Percentiles rank a stretch among this genome's conserved stretches.
These are phyloP conservation scores for Kazachstania sp. DNA, from an alignment of 1,139 yeast species.

Conservation along the genomic window DNA sequence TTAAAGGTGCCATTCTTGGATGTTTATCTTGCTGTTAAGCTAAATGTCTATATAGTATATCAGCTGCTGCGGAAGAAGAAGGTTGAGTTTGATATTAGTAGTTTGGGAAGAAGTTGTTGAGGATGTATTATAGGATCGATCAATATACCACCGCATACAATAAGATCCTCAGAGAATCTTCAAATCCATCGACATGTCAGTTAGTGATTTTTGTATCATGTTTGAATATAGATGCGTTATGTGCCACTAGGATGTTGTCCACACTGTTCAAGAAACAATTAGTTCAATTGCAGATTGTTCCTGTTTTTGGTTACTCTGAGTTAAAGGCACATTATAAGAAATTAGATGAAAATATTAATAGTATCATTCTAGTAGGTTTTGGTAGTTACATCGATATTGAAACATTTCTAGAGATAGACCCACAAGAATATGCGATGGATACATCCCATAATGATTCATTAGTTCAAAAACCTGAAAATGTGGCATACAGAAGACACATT, in stretches of 20 bases:
- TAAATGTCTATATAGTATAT: neutral
- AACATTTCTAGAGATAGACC: constrained; percentile 60
- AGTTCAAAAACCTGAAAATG: constrained; percentile 13
- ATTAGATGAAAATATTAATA: constrained; percentile 69
- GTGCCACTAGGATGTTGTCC: constrained; percentile 75
- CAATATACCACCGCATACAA: constrained; percentile 53
- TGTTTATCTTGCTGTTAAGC: neutral
- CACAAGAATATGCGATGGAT: constrained; percentile 36
- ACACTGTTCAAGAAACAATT: constrained; percentile 66
- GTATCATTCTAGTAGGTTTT: constrained; percentile 78
- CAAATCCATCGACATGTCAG: constrained; percentile 85
- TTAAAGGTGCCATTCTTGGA: neutral
- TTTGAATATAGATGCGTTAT: constrained; percentile 82
- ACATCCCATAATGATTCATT: constrained; percentile 12
- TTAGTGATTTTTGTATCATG: constrained; percentile 85
- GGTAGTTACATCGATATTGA: constrained; percentile 93
- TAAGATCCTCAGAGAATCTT: constrained; percentile 50
- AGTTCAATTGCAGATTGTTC: constrained; percentile 80
- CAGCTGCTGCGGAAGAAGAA: neutral
- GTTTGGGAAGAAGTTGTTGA: neutral
- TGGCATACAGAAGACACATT: constrained; percentile 41
- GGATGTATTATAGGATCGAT: constrained; percentile 60
- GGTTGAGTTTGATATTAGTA: neutral
- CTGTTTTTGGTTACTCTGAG: constrained; percentile 90
- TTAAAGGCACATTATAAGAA: constrained; percentile 52